Evolutionary conservation across 148 eudicot species (phyloP), one percentile per base, ranked within the genome.

Genomic region (Amaranthus cruentus): DNA sequence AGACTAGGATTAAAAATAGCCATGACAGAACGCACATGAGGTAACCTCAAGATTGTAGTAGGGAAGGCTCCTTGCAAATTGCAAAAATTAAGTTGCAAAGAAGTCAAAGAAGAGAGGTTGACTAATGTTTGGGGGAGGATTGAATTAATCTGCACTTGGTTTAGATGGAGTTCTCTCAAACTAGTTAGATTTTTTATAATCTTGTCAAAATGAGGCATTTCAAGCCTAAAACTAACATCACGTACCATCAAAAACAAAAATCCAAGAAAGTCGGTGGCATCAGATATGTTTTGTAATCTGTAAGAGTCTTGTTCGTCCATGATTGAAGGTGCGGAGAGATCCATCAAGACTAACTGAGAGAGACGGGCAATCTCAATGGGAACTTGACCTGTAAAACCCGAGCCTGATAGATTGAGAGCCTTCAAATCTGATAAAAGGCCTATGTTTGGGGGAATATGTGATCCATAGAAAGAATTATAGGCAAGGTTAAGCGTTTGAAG

Each of bases 401-500:
- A 59, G 9, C 0, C 0, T 28, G 76, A 74, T 11, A 80, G 76
- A 47, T 80, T 80, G 14, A 76, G 77, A 15, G 60, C 71, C n/a
- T 55, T 72, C 74, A 80, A n/a, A 12, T 3, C 7, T 10, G 66
- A 49, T 21, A 78, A 64, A 3, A 57, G 47, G 38, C 77, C 76
- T 44, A 78, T 67, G 11, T 67, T 64, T 21, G 68, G 73, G 3
- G 81, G 52, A 51, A 78, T 66, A 12, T 5, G 43, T 6, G 79
- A 82, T 12, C 9, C 6, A 38, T 18, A 49, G 15, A 78, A 75
- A 43, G 55, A 21, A 64, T 84, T 78, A 68, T 13, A 78, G 14
- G 76, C 78, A 58, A 73, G 75, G 61, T 80, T 72, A 13, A 80
- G 72, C 12, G 67, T 54, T 13, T 65, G 76, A 13, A 83, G 83